A percentile compares a stretch with the other conserved stretches of the same genome.
phyloP scores from a whole-genome alignment of 1,284 basidiomycete species.

The Anthracocystis panici-leucophaei region DNA sequence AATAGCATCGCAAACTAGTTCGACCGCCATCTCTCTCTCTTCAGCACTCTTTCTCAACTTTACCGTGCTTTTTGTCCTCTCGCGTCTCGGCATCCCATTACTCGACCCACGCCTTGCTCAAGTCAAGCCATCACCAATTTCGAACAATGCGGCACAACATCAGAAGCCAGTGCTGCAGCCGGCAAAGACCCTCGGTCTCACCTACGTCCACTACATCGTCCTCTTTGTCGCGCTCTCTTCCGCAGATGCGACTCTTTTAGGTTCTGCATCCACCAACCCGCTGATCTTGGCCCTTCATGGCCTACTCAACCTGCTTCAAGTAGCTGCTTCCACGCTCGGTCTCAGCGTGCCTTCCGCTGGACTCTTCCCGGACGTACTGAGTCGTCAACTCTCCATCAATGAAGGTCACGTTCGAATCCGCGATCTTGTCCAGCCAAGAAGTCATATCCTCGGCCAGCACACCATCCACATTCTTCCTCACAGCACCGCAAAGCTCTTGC shows the following conservation, averaged over 20 bases:
- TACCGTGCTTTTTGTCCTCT: slow-evolving; percentile 74
- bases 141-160: slow-evolving; percentile 73
- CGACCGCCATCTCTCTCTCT: slow-evolving; percentile 76
- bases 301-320: slow-evolving; percentile 19
- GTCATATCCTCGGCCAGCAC: slow-evolving; percentile 85
- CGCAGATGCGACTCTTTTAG: slow-evolving; percentile 45
- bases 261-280: slow-evolving; percentile 34
- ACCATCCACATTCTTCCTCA: slow-evolving; percentile 86
- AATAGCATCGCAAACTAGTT: slow-evolving; percentile 15
- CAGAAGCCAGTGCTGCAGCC: slow-evolving; percentile 79
- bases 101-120: slow-evolving; percentile 78
- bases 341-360: slow-evolving; percentile 46
- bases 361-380: slow-evolving; percentile 72
- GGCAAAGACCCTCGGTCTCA: slow-evolving; percentile 60
- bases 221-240: slow-evolving; percentile 44
- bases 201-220: slow-evolving; percentile 36
- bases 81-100: slow-evolving; percentile 80
- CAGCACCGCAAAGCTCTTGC: slow-evolving; percentile 84
- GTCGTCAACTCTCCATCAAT: slow-evolving; percentile 70
- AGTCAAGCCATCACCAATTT: slow-evolving; percentile 75
- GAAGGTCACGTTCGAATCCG: slow-evolving; percentile 70
- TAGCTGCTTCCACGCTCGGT: slow-evolving; percentile 36
- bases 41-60: slow-evolving; percentile 73
- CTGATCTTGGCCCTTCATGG: slow-evolving; percentile 29
- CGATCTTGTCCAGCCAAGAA: slow-evolving; percentile 68